A percentile compares a stretch with the other conserved stretches of the same genome.
Conservation (phyloP, 352 stramenopile species). For the Phytophthora pluvialis region DNA sequence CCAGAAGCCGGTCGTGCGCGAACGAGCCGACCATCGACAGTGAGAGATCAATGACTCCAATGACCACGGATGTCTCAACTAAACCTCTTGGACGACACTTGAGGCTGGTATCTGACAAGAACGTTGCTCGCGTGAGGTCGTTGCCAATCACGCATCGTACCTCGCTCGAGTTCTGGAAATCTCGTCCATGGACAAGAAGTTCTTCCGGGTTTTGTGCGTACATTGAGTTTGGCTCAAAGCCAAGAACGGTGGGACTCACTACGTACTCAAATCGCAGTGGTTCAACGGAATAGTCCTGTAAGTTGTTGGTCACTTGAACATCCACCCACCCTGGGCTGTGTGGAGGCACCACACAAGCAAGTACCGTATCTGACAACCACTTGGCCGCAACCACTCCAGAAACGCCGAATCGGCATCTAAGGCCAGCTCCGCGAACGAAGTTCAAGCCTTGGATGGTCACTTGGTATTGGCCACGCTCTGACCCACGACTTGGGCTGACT, state of each 20-base stretch:
- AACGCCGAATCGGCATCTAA: slow-evolving; percentile 55
- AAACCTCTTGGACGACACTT: slow-evolving; percentile 22
- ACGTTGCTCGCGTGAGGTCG: slow-evolving; percentile 28
- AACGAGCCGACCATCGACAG: slow-evolving; percentile 35
- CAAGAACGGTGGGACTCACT: slow-evolving; percentile 37
- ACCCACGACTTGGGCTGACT: slow-evolving; percentile 36
- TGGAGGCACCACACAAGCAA: slow-evolving; percentile 41
- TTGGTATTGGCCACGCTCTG: slow-evolving; percentile 34
- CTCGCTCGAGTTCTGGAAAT: slow-evolving; percentile 48
- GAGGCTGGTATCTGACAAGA: slow-evolving; percentile 36
- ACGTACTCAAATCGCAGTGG: slow-evolving; percentile 47
- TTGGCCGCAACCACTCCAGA: slow-evolving; percentile 33
- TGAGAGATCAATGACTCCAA: slow-evolving; percentile 46
- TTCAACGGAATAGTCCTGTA: slow-evolving; percentile 55
- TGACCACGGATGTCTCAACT: slow-evolving; percentile 17
- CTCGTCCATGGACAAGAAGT: slow-evolving; percentile 34
- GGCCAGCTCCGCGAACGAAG: slow-evolving; percentile 39
- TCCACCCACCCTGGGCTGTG: slow-evolving; percentile 40
- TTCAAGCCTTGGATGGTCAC: slow-evolving; percentile 40
- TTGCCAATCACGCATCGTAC: slow-evolving; percentile 46
- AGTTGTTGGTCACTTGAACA: slow-evolving; percentile 61
- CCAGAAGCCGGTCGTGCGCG: slow-evolving; percentile 14
- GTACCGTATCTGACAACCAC: slow-evolving; percentile 41
- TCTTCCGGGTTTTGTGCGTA: slow-evolving; percentile 6
- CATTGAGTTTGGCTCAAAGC: slow-evolving; percentile 34